phyloP scores from a whole-genome alignment of 2,329 filamentous ascomycete species.

The Colletotrichum sp. region DNA sequence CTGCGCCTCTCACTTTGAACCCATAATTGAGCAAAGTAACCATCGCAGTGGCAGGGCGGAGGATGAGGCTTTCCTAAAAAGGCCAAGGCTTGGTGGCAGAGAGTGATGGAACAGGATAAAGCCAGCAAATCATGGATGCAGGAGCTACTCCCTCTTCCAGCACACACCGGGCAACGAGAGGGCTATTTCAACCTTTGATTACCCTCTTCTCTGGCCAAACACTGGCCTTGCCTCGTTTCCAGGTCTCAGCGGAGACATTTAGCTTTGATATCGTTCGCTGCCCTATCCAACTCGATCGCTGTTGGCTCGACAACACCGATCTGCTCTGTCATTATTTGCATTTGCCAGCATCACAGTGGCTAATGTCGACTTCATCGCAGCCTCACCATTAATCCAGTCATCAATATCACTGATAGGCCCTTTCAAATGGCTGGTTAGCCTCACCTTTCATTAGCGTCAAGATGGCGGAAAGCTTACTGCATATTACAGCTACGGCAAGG shows the following conservation, averaged over 20 bases:
- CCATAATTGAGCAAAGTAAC: background rate
- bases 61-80: background rate
- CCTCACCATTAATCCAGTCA: background rate
- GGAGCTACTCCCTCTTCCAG: background rate
- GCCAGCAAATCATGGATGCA: background rate
- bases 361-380: background rate
- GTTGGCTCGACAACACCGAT: background rate
- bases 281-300: rapidly evolving
- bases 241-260: rapidly evolving
- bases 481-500: background rate
- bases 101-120: background rate
- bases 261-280: background rate
- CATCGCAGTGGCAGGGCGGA: background rate
- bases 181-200: background rate
- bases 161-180: too few species aligned
- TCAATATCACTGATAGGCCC: background rate
- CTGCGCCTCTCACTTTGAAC: rapidly evolving
- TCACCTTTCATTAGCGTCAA: background rate
- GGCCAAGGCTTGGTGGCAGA: background rate
- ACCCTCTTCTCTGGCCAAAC: background rate
- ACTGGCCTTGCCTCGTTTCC: background rate
- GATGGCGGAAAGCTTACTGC: background rate
- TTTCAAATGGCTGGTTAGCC: background rate
- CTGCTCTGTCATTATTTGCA: background rate
- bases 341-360: background rate